Percentiles rank a stretch among this genome's conserved stretches.
Evolutionary conservation across 192 early-diverging fungal species (phyloP).

Genomic region (Podila epicladia): DNA sequence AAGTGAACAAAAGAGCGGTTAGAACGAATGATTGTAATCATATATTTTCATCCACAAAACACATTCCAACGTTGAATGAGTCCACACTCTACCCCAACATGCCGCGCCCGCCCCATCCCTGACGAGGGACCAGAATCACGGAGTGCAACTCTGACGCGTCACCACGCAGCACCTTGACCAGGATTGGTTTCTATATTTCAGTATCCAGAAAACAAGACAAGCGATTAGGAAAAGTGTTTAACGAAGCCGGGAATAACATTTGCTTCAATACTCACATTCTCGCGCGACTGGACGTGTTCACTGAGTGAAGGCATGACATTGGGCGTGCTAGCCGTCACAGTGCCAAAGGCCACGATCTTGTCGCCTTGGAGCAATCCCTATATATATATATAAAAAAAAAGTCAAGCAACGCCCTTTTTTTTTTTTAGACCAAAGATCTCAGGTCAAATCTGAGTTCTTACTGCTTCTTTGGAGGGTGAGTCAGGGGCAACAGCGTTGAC

Average conservation of each 20-base stretch:
- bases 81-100: slow-evolving; percentile 50
- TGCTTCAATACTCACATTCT: slow-evolving; percentile 24
- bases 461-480: slow-evolving; percentile 61
- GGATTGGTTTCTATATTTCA: slow-evolving; percentile 44
- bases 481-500: slow-evolving; percentile 68
- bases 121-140: slow-evolving; percentile 54
- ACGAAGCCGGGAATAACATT: not conserved
- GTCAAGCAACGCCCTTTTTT: too few species aligned
- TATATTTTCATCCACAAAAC: not conserved
- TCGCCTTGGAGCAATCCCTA: slow-evolving; percentile 60
- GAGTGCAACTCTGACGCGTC: slow-evolving; percentile 19
- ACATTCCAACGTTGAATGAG: not conserved
- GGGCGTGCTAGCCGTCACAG: slow-evolving; percentile 43
- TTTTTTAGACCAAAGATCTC: not conserved
- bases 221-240: not conserved
- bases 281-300: slow-evolving; percentile 40
- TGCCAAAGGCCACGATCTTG: slow-evolving; percentile 57
- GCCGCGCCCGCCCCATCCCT: slow-evolving; percentile 64
- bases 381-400: too few species aligned
- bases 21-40: too few species aligned
- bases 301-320: slow-evolving; percentile 51
- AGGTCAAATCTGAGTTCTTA: slow-evolving; percentile 7
- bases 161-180: slow-evolving; percentile 50
- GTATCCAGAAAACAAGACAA: not conserved
- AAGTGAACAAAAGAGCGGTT: too few species aligned